These are phyloP conservation scores for Teratosphaeria epicoccoides DNA, from an alignment of 2,329 filamentous ascomycete genomes.

Conservation along the genomic window DNA sequence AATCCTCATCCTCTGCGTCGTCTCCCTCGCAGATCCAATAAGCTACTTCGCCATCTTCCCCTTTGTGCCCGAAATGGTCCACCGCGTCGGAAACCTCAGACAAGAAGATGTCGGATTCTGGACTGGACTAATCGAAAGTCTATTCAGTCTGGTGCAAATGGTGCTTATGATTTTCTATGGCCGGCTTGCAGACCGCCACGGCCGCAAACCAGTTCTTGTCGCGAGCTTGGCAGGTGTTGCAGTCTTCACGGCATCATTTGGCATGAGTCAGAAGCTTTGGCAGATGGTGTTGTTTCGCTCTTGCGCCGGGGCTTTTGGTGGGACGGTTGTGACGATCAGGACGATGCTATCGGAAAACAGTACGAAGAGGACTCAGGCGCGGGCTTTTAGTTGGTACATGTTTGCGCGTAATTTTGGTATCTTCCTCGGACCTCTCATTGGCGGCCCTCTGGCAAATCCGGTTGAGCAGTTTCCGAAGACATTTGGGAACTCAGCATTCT, in stretches of 20 bases:
- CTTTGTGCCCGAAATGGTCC: slow-evolving; percentile 69
- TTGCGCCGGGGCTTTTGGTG: slow-evolving; percentile 61
- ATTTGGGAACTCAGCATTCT: slow-evolving; percentile 49
- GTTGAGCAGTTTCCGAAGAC: slow-evolving; percentile 49
- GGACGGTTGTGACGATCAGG: slow-evolving; percentile 62
- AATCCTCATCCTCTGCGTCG: slow-evolving; percentile 62
- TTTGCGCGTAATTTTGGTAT: slow-evolving; percentile 64
- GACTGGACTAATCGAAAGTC: slow-evolving; percentile 57
- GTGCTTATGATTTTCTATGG: slow-evolving; percentile 69
- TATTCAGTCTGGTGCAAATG: slow-evolving; percentile 69
- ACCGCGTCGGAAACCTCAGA: slow-evolving; percentile 50
- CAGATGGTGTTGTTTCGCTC: slow-evolving; percentile 68
- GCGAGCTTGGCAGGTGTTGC: slow-evolving; percentile 55
- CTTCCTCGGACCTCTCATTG: slow-evolving; percentile 57
- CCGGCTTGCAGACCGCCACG: slow-evolving; percentile 53
- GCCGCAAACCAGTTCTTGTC: slow-evolving; percentile 63
- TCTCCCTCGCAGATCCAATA: slow-evolving; percentile 61
- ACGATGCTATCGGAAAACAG: slow-evolving; percentile 69
- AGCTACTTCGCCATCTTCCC: slow-evolving; percentile 79
- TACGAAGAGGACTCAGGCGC: slow-evolving; percentile 58
- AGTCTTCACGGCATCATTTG: slow-evolving; percentile 54
- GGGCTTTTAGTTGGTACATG: slow-evolving; percentile 66
- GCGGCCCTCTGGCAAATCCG: slow-evolving; percentile 59
- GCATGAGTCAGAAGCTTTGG: slow-evolving; percentile 53
- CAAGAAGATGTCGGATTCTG: slow-evolving; percentile 69